Evolutionary conservation across 1,284 basidiomycete genomes (phyloP).

Genomic region (Coniferiporia weirii): DNA sequence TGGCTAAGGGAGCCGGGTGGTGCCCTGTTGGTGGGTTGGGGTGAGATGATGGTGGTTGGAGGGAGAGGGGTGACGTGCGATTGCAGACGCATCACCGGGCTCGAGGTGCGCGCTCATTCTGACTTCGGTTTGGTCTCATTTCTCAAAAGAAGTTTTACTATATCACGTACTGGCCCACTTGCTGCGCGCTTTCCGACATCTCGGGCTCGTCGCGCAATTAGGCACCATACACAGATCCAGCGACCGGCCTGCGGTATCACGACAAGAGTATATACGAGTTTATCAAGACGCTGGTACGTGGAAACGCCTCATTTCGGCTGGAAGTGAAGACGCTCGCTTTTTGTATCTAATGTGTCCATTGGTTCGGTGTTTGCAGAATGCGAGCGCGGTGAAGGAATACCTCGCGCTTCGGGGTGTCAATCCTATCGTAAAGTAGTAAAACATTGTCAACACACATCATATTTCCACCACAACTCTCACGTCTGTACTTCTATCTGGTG

Average conservation of each 20-base stretch:
- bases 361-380: conserved; percentile 36
- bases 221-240: conserved; percentile 84
- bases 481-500: too few species aligned
- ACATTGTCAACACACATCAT: too few species aligned
- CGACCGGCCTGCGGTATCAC: conserved; percentile 76
- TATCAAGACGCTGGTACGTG: conserved; percentile 69
- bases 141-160: neutral
- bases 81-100: conserved; percentile 81
- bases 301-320: neutral
- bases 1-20: too few species aligned
- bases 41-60: too few species aligned
- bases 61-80: too few species aligned
- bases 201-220: conserved; percentile 24
- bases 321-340: neutral
- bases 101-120: conserved; percentile 49
- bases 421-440: conserved; percentile 40
- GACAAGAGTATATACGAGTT: conserved; percentile 84
- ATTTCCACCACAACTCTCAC: too few species aligned
- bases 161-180: too few species aligned
- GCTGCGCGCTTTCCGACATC: neutral
- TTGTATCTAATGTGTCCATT: neutral
- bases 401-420: conserved; percentile 46
- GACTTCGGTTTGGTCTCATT: neutral
- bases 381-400: conserved; percentile 44
- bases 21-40: too few species aligned